Evolutionary conservation across 495 filamentous ascomycete genomes (phyloP).

Genomic region (Tuber calosporum): DNA sequence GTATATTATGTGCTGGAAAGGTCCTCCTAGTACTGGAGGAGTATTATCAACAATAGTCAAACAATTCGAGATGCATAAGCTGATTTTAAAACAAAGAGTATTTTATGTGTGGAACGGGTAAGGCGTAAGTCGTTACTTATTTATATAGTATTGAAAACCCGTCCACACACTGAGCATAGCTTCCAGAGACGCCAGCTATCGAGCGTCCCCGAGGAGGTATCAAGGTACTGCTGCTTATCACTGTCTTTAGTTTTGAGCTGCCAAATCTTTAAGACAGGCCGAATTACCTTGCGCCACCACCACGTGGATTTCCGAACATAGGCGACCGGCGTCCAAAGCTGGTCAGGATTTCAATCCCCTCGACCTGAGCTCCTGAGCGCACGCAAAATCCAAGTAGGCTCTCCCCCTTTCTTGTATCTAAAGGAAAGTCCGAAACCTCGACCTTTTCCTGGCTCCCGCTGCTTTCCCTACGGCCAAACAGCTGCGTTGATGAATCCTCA

Average conservation of each 20-base stretch:
- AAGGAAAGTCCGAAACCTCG: constrained; percentile 35
- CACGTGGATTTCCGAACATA: constrained; percentile 71
- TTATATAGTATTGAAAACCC: constrained; percentile 69
- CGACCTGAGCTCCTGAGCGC: constrained; percentile 74
- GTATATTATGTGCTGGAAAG: background rate
- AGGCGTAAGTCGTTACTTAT: constrained; percentile 12
- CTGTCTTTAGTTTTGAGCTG: constrained; percentile 23
- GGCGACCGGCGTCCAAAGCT: constrained; percentile 77
- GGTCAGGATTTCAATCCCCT: constrained; percentile 85
- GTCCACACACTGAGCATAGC: constrained; percentile 75
- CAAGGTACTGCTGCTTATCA: constrained; percentile 62
- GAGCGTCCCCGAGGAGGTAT: constrained; percentile 85
- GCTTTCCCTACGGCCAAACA: constrained; percentile 81
- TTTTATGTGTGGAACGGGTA: constrained; percentile 1
- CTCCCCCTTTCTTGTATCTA: constrained; percentile 78
- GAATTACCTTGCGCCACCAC: constrained; percentile 68
- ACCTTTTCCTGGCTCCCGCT: constrained; percentile 42
- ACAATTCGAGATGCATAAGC: constrained; percentile 3
- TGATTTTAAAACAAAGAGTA: constrained; percentile 3
- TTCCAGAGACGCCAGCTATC: constrained; percentile 80
- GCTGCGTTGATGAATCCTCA: constrained; percentile 75
- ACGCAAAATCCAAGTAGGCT: constrained; percentile 81
- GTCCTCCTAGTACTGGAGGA: background rate
- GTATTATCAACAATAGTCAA: background rate
- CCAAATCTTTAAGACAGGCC: constrained; percentile 6